Conservation (phyloP, 352 stramenopile species). For the Detonula confervacea region DNA sequence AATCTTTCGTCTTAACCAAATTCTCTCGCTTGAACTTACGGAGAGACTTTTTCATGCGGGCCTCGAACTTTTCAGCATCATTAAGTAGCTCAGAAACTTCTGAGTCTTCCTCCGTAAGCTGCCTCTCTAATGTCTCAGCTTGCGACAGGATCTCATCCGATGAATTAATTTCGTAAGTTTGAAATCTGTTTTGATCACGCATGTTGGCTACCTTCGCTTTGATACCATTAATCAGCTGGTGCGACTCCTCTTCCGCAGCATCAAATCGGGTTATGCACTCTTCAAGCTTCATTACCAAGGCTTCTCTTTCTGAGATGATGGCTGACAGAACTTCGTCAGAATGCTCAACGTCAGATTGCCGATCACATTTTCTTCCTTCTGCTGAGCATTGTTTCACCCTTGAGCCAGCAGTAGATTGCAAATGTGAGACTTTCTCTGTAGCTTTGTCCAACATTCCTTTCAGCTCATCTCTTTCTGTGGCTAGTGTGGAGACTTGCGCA, state of each 20-base stretch:
- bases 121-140: background rate
- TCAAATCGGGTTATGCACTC: background rate
- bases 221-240: background rate
- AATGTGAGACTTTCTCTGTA: background rate
- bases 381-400: background rate
- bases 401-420: background rate
- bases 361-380: background rate
- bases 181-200: too few relatives aligned
- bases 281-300: background rate
- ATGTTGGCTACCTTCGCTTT: background rate
- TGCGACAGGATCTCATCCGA: background rate
- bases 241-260: background rate
- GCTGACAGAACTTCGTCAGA: background rate
- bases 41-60: background rate
- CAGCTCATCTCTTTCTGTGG: background rate
- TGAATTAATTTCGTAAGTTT: too few relatives aligned
- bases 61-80: background rate
- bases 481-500: background rate
- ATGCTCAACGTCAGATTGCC: background rate
- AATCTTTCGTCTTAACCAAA: background rate
- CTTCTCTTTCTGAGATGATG: background rate
- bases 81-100: background rate
- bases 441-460: constrained; percentile 2
- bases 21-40: background rate
- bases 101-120: background rate